Evolutionary conservation across 1,139 yeast genomes (phyloP).

Genomic region (Ogataea hybrid): DNA sequence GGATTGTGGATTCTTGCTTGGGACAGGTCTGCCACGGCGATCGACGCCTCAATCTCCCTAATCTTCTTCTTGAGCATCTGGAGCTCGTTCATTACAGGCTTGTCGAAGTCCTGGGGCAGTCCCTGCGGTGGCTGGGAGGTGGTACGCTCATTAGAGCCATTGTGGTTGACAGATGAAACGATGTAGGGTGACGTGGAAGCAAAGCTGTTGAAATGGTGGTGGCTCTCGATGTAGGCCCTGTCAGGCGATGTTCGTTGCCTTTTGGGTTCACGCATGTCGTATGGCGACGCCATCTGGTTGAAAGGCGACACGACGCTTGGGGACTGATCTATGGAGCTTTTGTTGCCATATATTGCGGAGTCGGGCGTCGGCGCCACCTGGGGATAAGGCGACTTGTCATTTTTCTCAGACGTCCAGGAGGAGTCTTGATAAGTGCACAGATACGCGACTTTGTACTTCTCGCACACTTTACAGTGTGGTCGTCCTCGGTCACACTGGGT

Average conservation of each 20-base stretch:
- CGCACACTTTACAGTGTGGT: slow-evolving; percentile 71
- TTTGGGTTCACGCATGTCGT: background rate
- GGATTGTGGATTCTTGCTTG: slow-evolving; percentile 6
- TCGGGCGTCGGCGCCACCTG: background rate
- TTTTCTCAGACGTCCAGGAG: slow-evolving; percentile 38
- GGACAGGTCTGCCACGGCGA: slow-evolving; percentile 34
- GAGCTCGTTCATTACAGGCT: slow-evolving; percentile 36
- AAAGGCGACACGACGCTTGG: background rate
- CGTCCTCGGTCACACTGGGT: slow-evolving; percentile 52
- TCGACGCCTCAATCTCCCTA: slow-evolving; percentile 42
- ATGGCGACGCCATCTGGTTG: background rate
- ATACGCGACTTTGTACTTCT: slow-evolving; percentile 63
- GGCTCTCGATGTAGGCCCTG: background rate
- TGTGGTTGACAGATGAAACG: slow-evolving; percentile 14
- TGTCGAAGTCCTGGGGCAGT: slow-evolving; percentile 3
- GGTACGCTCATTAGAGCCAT: slow-evolving; percentile 21
- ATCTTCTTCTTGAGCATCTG: slow-evolving; percentile 41
- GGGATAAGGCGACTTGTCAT: background rate
- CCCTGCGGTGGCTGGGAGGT: background rate
- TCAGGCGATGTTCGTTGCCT: background rate
- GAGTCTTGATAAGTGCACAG: slow-evolving; percentile 62
- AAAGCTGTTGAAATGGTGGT: slow-evolving; percentile 9
- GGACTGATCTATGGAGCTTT: background rate
- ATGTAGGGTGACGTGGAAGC: slow-evolving; percentile 17
- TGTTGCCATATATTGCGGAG: background rate